These are phyloP conservation scores for Ogataea degrootiae DNA, from an alignment of 805 yeast genomes.

Conservation along the genomic window DNA sequence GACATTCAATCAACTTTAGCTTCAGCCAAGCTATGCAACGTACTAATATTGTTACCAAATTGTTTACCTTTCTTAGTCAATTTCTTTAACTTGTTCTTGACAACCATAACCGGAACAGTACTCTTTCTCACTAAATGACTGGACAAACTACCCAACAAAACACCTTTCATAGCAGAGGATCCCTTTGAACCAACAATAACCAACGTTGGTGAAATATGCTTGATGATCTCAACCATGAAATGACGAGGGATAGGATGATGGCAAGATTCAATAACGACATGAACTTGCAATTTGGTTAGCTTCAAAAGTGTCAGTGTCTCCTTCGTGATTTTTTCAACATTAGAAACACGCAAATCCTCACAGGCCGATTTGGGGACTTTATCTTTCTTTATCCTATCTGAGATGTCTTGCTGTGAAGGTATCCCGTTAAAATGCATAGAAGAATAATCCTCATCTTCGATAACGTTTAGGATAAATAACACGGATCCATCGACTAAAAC, in stretches of 20 bases:
- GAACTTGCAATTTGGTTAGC: conserved; percentile 66
- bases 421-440: conserved; percentile 34
- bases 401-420: conserved; percentile 14
- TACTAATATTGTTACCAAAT: conserved; percentile 52
- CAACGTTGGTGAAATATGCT: conserved; percentile 65
- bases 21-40: conserved; percentile 38
- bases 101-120: conserved; percentile 78
- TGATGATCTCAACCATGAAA: conserved; percentile 63
- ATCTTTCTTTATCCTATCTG: conserved; percentile 9
- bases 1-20: conserved; percentile 33
- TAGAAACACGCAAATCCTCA: conserved; percentile 37
- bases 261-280: conserved; percentile 66
- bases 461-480: conserved; percentile 62
- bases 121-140: conserved; percentile 69
- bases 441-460: conserved; percentile 39
- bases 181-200: conserved; percentile 78
- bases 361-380: conserved; percentile 18
- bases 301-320: conserved; percentile 42
- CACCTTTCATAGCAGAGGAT: conserved; percentile 66
- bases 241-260: conserved; percentile 76
- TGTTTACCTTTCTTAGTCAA: conserved; percentile 51
- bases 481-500: conserved; percentile 80
- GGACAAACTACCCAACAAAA: conserved; percentile 65
- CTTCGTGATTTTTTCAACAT: conserved; percentile 40
- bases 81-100: conserved; percentile 65